These are phyloP conservation scores for Blastosporella zonata DNA, from an alignment of 1,284 basidiomycete species.

Conservation along the genomic window DNA sequence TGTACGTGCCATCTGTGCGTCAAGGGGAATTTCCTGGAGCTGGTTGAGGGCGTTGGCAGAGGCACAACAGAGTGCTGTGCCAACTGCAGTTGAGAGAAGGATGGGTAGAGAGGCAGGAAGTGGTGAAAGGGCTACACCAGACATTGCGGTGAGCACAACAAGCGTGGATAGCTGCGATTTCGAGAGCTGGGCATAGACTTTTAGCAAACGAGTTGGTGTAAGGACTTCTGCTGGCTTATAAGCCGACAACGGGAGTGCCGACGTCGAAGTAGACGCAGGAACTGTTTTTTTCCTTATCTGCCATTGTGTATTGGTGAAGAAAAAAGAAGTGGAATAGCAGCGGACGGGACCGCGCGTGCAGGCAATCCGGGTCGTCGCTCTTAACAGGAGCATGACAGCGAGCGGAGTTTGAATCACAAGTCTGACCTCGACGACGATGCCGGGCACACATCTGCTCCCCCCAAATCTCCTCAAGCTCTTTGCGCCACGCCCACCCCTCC, in stretches of 20 bases:
- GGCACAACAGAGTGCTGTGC: constrained; percentile 89
- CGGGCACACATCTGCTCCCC: constrained; percentile 84
- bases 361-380: neutral
- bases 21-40: constrained; percentile 91
- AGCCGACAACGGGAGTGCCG: constrained; percentile 23
- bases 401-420: constrained; percentile 21
- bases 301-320: constrained; percentile 58
- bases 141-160: constrained; percentile 89
- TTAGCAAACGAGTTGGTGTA: constrained; percentile 55
- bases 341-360: constrained; percentile 4
- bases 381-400: neutral
- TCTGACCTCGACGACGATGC: constrained; percentile 43
- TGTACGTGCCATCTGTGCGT: constrained; percentile 96
- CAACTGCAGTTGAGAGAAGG: constrained; percentile 83
- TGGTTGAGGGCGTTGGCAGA: constrained; percentile 97
- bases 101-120: constrained; percentile 79
- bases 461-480: constrained; percentile 95
- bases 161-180: constrained; percentile 89
- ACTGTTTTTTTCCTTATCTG: neutral
- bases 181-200: constrained; percentile 79
- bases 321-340: constrained; percentile 48
- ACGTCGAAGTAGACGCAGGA: constrained; percentile 4
- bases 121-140: constrained; percentile 91
- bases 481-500: constrained; percentile 84
- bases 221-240: constrained; percentile 30